A percentile compares a stretch with the other conserved stretches of the same genome.
phyloP scores from a whole-genome alignment of 2,329 filamentous ascomycete genomes.

The Thelonectria rubi region DNA sequence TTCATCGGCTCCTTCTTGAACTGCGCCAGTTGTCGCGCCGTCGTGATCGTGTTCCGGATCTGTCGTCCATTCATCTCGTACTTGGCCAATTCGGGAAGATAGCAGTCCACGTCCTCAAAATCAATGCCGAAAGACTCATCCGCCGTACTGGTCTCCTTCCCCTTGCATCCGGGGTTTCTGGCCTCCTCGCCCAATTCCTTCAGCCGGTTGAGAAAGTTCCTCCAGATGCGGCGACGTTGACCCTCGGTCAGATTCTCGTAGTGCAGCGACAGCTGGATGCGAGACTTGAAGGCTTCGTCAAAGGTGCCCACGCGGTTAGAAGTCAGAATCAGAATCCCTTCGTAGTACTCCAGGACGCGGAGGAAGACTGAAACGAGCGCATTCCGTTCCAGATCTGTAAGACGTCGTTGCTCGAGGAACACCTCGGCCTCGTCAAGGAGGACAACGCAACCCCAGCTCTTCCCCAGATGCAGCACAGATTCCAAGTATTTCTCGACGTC shows the following conservation, averaged over 20 bases:
- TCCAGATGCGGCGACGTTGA: slow-evolving; percentile 43
- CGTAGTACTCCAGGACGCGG: slow-evolving; percentile 48
- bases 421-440: slow-evolving; percentile 33
- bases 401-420: slow-evolving; percentile 37
- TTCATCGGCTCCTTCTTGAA: slow-evolving; percentile 13
- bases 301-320: slow-evolving; percentile 49
- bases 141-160: neutral
- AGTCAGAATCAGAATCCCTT: slow-evolving; percentile 49
- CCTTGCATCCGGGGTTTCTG: neutral
- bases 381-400: slow-evolving; percentile 39
- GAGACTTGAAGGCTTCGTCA: slow-evolving; percentile 50
- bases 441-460: slow-evolving; percentile 34
- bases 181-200: slow-evolving; percentile 13
- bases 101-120: neutral
- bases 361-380: slow-evolving; percentile 45
- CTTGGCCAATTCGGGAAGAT: slow-evolving; percentile 42
- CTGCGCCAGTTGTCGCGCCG: slow-evolving; percentile 39
- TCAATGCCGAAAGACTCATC: neutral
- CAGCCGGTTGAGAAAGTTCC: slow-evolving; percentile 39
- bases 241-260: slow-evolving; percentile 41
- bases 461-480: slow-evolving; percentile 16
- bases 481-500: slow-evolving; percentile 27
- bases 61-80: slow-evolving; percentile 53
- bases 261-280: slow-evolving; percentile 47
- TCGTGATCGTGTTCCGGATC: slow-evolving; percentile 51